Base-by-base conservation (phyloP, 2,329 filamentous ascomycete species). In the Verticillium tricorpus region DNA sequence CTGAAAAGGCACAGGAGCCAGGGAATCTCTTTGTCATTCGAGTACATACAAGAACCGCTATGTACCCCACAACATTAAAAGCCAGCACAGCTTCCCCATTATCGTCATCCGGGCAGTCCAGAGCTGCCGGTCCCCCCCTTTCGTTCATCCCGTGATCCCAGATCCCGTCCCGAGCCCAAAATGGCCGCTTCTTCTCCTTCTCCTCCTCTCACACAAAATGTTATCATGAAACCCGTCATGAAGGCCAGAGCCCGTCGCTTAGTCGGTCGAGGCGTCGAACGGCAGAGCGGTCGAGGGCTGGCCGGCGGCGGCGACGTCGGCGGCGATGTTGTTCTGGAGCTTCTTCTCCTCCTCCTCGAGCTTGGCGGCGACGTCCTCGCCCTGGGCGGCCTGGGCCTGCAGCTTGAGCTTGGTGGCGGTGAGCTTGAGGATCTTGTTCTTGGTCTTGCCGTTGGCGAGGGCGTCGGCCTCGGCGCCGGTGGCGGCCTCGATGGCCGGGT, bases 381-480 rank as follows among this genome's bases (percentile, higher is more conserved):
- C 83, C 65, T 85, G 80, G 0, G 83, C 83, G 61, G 77, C 72
- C 64, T 85, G 73, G 39, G 81, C 76, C 70, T 79, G 73, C 9
- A 86, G 78, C 66, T 78, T 75, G 34, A 85, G 70, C 35, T 84
- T 73, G 59, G 80, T 80, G 32, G 82, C 80, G 45, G 78, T 80
- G 64, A 86, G 74, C 74, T 86, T 86, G 59, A 86, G 72, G 17
- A 86, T 81, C 75, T 86, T 86, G 78, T 85, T 85, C 79, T 84
- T 83, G 63, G 80, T 85, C 74, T 85, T 85, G 69, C 82, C 82
- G 60, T 78, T 78, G 73, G 82, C 73, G 14, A 85, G 77, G 58
- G 83, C 81, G 25, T 76, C 77, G 2, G 78, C 80, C 45, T 73
- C 77, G 56, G 73, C 77, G 11, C 79, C 81, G 11, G 68, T 72